Base-by-base conservation (phyloP, 805 yeast species). In the Candida pseudofarinosa region DNA sequence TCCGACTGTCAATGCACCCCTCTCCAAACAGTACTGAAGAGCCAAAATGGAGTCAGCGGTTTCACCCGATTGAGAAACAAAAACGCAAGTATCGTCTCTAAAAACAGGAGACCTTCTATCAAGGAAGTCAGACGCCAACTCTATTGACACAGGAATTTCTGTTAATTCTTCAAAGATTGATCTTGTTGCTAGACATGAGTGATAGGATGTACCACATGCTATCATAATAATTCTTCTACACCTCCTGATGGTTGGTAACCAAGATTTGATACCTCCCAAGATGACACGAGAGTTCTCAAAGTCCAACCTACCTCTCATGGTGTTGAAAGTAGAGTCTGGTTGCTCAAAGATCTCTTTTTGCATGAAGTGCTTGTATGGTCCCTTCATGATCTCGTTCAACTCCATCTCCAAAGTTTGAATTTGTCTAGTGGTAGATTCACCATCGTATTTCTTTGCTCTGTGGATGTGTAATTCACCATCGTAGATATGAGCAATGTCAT, bases 161-260 rank as follows among this genome's bases (percentile, higher is more conserved):
- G 97, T 88, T 58, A 93, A 76, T 63, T 93, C 99, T 69, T 93
- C 99, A 62, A 93, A 90, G 50, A 89, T 83, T 13, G 97, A 86
- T 68, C 99, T 82, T 17, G 96, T 91, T 16, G 99, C 99, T 62
- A 93, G 71, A 74, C 99, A 93, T 14, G 99, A 93, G 69, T 93
- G 99, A 63, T 90, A 93, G 0, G 99, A 93, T 4, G 99, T 93
- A 72, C 99, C 99, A 72, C 99, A 93, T 1, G 99, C 99, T 70
- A 93, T 87, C 98, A 93, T 93, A 46, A 90, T 87, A 56, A 93
- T 78, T 68, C 99, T 81, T 70, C 97, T 82, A 55, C 97, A 89
- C 60, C 97, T 81, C 70, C 98, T 81, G 49, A 93, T 87, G 37
- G 93, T 86, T 20, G 93, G 81, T 49, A 93, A 73, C 77, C 83